Evolutionary conservation across 2,329 filamentous ascomycete species (phyloP).

Genomic region (Zalaria obscura): DNA sequence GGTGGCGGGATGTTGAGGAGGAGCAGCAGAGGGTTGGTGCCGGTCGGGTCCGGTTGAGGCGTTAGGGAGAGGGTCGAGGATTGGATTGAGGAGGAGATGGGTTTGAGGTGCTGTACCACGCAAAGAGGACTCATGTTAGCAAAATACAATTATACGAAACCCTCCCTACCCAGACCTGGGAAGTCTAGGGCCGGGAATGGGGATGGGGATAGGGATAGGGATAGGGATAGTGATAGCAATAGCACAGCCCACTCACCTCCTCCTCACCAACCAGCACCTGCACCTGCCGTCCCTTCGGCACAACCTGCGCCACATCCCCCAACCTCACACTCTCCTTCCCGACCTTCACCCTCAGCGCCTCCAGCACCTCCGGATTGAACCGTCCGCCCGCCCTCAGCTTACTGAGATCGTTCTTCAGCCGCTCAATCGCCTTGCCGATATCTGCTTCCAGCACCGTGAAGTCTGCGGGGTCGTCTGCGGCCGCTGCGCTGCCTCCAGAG

Average conservation of each 20-base stretch:
- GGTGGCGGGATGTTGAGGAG: slow-evolving; percentile 42
- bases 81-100: slow-evolving; percentile 38
- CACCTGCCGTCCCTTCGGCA: slow-evolving; percentile 48
- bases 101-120: slow-evolving; percentile 35
- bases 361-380: slow-evolving; percentile 47
- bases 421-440: slow-evolving; percentile 40
- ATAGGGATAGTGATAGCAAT: too few species aligned
- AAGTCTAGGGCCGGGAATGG: too few species aligned
- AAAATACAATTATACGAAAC: too few species aligned
- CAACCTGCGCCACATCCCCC: slow-evolving; percentile 51
- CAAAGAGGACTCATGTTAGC: too few species aligned
- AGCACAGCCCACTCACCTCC: slow-evolving; percentile 31
- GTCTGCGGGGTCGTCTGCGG: slow-evolving; percentile 43
- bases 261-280: slow-evolving; percentile 51
- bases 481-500: slow-evolving; percentile 12
- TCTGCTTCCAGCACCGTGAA: slow-evolving; percentile 42
- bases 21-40: slow-evolving; percentile 35
- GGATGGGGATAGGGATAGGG: too few species aligned
- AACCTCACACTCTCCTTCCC: slow-evolving; percentile 38
- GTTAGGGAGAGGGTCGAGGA: slow-evolving; percentile 34
- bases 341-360: slow-evolving; percentile 45
- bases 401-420: slow-evolving; percentile 45
- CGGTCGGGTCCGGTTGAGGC: slow-evolving; percentile 34
- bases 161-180: too few species aligned
- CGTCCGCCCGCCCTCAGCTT: slow-evolving; percentile 48